Conservation (phyloP, 805 yeast genomes). For the Suhomyces sp. region DNA sequence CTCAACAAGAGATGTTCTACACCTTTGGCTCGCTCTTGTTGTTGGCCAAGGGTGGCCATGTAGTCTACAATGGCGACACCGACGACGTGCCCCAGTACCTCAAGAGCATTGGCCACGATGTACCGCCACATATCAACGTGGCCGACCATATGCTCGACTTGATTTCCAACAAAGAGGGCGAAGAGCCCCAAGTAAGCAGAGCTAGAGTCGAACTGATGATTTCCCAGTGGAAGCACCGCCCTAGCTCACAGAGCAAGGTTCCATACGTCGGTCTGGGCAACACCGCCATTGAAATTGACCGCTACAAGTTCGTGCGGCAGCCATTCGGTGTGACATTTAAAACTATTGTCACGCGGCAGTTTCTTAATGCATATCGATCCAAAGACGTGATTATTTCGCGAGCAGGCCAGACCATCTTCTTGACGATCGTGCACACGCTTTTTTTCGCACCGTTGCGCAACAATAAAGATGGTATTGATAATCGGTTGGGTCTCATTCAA, state of each 20-base stretch:
- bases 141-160: conserved; percentile 76
- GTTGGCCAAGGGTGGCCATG: conserved; percentile 70
- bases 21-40: conserved; percentile 70
- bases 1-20: conserved; percentile 62
- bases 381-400: conserved; percentile 63
- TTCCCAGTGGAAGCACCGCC: conserved; percentile 23
- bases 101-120: conserved; percentile 44
- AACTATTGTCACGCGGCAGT: conserved; percentile 32
- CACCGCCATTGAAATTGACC: background rate
- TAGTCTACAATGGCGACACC: conserved; percentile 64
- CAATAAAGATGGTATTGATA: conserved; percentile 49
- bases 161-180: conserved; percentile 46
- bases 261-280: background rate
- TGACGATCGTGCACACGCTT: conserved; percentile 63
- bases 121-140: conserved; percentile 62
- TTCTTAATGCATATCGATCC: conserved; percentile 32
- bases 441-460: conserved; percentile 50
- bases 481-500: conserved; percentile 75
- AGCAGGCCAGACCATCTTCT: conserved; percentile 58
- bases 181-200: conserved; percentile 18
- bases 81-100: conserved; percentile 48
- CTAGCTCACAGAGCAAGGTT: background rate
- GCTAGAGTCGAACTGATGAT: conserved; percentile 25
- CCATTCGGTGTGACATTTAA: conserved; percentile 28
- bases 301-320: conserved; percentile 5